phyloP scores from a whole-genome alignment of 768 basidiomycete genomes.

The Amanita pseudoporphyria region DNA sequence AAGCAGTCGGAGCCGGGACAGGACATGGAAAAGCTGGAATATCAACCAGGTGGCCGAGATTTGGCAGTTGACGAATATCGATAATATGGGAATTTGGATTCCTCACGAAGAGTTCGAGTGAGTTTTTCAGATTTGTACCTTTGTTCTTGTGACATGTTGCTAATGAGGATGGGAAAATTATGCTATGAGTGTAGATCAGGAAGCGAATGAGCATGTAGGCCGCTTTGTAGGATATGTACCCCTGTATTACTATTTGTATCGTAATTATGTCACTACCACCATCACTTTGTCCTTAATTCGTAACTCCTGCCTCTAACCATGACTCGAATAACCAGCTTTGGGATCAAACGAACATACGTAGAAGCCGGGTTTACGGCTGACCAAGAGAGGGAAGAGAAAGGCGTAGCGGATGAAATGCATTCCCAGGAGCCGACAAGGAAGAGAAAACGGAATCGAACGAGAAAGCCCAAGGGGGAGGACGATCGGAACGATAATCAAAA shows the following conservation, averaged over 20 bases:
- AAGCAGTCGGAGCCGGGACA: neutral
- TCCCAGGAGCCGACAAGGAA: slow-evolving; percentile 35
- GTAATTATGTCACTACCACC: neutral
- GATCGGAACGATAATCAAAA: too few species aligned
- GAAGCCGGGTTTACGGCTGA: slow-evolving; percentile 43
- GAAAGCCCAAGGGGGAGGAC: slow-evolving; percentile 29
- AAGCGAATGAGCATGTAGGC: neutral
- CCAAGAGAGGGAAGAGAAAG: slow-evolving; percentile 11
- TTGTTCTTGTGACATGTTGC: slow-evolving; percentile 21
- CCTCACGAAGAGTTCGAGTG: slow-evolving; percentile 55
- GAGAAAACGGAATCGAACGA: slow-evolving; percentile 42
- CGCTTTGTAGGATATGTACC: too few species aligned
- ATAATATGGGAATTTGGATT: slow-evolving; percentile 55
- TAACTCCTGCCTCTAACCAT: slow-evolving; percentile 23
- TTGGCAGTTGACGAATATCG: slow-evolving; percentile 30
- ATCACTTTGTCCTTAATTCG: too few species aligned
- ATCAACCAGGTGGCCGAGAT: slow-evolving; percentile 14
- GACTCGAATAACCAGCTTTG: slow-evolving; percentile 70
- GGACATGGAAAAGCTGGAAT: slow-evolving; percentile 3
- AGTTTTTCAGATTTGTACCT: slow-evolving; percentile 15
- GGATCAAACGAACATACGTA: slow-evolving; percentile 63
- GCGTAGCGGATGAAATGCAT: neutral
- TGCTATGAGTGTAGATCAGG: slow-evolving; percentile 27
- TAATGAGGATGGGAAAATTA: slow-evolving; percentile 27
- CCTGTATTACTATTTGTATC: too few species aligned